Evolutionary conservation across 768 basidiomycete species (phyloP), one percentile per base, ranked within the genome.

Genomic region (Coprinellus micaceus): DNA sequence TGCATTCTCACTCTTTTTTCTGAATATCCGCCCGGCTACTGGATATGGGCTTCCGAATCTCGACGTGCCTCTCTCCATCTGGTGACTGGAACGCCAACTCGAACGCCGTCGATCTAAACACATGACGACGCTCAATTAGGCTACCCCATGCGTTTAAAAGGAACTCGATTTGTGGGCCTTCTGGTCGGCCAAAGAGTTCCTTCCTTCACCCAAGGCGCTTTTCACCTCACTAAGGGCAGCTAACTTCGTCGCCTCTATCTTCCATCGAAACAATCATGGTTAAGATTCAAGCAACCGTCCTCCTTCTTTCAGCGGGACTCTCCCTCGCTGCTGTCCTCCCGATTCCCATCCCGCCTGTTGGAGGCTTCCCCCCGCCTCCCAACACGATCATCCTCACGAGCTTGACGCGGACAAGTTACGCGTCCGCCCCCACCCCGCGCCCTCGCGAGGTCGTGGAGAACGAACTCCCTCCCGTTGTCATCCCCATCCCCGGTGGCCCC

Each of bases 81-180:
- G 49, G 49, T 5, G 7, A 15, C 19, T 10, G n/a, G 40, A 43
- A 51, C 30, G 33, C 30, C 22, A 37, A 29, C 30, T 33, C 49
- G 19, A 33, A 3, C 21, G n/a, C 6, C 49, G 49, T 51, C 49
- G 49, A 51, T 51, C 49, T 24, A 29, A 30, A 37, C 49, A 51
- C 49, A 51, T 51, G 49, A 51, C 49, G 30, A 51, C 19, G 4
- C 47, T 51, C 30, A 12, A 37, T 29, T 51, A 51, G 49, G 49
- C 49, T 33, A 24, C 19, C 26, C 19, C 49, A 19, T 51, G 33
- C 49, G 29, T 30, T 51, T 51, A 51, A 51, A 51, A 51, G 49
- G 28, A 51, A 37, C 30, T 51, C 47, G 33, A 51, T 30, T 51
- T n/a, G 15, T 29, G 49, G 49, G 28, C 30, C 33, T 21, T 51